Percentiles rank a stretch among this genome's conserved stretches.
Evolutionary conservation across 495 filamentous ascomycete species (phyloP).

Genomic region (Clohesyomyces aquaticus): DNA sequence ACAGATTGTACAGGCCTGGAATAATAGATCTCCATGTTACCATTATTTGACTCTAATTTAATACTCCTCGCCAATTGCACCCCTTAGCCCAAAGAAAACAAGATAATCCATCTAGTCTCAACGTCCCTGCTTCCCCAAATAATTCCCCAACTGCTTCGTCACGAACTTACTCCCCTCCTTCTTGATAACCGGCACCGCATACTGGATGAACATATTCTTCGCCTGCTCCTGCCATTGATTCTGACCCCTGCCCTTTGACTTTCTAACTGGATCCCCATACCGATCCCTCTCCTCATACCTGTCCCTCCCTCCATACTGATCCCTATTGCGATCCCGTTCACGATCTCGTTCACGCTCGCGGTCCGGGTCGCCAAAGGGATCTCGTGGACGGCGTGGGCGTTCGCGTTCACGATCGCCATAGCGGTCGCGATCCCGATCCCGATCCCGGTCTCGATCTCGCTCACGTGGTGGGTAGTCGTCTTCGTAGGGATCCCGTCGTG

Average conservation of each 20-base stretch:
- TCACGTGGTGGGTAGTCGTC: not conserved
- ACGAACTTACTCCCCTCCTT: slow-evolving; percentile 19
- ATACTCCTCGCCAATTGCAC: no score
- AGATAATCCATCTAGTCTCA: no score
- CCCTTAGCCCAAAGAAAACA: no score
- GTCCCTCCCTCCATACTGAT: not conserved
- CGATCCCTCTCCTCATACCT: not conserved
- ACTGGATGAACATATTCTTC: slow-evolving; percentile 18
- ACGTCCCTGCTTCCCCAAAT: slow-evolving; percentile 19
- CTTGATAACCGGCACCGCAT: slow-evolving; percentile 28
- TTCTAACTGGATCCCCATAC: not conserved
- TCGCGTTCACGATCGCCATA: no score
- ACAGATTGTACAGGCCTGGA: no score
- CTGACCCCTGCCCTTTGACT: not conserved
- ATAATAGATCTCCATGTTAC: no score
- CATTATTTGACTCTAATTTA: no score
- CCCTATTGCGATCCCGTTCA: no score
- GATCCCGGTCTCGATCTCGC: not conserved
- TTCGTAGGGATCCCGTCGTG: slow-evolving; percentile 9
- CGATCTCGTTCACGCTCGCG: no score
- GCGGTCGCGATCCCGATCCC: slow-evolving; percentile 4
- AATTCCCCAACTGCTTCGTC: slow-evolving; percentile 12
- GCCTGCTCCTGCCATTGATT: slow-evolving; percentile 19
- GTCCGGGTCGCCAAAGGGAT: no score
- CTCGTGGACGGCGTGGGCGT: no score